These are phyloP conservation scores for Conticribra weissflogii DNA, from an alignment of 108 stramenopile species.

Conservation along the genomic window DNA sequence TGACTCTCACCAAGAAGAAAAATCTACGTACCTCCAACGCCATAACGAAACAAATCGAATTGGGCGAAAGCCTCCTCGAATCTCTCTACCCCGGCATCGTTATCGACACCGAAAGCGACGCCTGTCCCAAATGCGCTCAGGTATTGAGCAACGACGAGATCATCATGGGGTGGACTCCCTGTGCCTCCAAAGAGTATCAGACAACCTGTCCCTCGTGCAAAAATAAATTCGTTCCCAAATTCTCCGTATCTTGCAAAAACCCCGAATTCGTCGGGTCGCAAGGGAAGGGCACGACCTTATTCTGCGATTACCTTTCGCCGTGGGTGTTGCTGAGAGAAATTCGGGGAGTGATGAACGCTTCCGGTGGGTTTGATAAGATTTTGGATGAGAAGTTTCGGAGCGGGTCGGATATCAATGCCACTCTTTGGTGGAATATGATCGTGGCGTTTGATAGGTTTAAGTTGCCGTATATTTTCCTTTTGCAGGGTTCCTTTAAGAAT, in stretches of 20 bases:
- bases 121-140: constrained; percentile 71
- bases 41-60: constrained; percentile 57
- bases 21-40: constrained; percentile 25
- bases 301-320: constrained; percentile 83
- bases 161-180: constrained; percentile 67
- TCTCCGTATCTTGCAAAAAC: constrained; percentile 57
- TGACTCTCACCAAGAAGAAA: constrained; percentile 23
- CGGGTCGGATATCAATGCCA: constrained; percentile 65
- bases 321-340: constrained; percentile 83
- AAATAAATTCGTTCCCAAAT: constrained; percentile 78
- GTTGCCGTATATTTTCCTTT: constrained; percentile 72
- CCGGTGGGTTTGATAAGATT: constrained; percentile 57
- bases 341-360: constrained; percentile 49
- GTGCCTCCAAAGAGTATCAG: constrained; percentile 64
- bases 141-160: constrained; percentile 59
- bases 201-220: constrained; percentile 69
- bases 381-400: constrained; percentile 69
- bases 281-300: constrained; percentile 69
- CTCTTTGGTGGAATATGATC: constrained; percentile 88
- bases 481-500: constrained; percentile 78
- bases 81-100: constrained; percentile 64
- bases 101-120: constrained; percentile 71
- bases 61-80: constrained; percentile 77
- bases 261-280: constrained; percentile 73
- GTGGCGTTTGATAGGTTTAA: constrained; percentile 62